These are phyloP conservation scores for Stephania japonica DNA, from an alignment of 164 flowering plant genomes.

Conservation along the genomic window DNA sequence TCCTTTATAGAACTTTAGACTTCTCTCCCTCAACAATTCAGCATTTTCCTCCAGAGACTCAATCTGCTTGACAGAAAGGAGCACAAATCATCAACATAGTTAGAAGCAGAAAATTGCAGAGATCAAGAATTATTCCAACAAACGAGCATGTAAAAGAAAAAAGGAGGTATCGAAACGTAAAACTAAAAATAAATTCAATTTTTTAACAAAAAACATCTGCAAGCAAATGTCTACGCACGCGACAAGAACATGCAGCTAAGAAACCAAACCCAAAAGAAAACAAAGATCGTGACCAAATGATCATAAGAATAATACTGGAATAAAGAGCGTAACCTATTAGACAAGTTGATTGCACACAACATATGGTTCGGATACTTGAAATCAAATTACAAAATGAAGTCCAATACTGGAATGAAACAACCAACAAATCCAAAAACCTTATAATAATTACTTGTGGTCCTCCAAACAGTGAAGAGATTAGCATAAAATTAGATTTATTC, in stretches of 20 bases:
- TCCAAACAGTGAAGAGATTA: neutral
- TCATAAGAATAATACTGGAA: neutral
- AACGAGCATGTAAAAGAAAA: neutral
- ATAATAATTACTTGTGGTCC: neutral
- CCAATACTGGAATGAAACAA: neutral
- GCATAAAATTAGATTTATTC: too few species aligned
- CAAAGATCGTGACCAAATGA: neutral
- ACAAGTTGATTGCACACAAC: neutral
- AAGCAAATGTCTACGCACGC: neutral
- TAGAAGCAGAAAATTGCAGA: neutral
- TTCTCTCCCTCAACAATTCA: slow-evolving; percentile 71
- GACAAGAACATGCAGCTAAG: neutral
- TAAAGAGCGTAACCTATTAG: neutral
- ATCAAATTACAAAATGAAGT: neutral
- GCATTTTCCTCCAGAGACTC: slow-evolving; percentile 81
- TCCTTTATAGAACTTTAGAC: slow-evolving; percentile 84
- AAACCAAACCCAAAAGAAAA: neutral
- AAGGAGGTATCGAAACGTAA: too few species aligned
- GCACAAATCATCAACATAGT: neutral
- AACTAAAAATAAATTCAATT: neutral
- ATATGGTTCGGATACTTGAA: neutral
- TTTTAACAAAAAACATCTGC: neutral
- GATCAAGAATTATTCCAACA: neutral
- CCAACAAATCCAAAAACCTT: neutral
- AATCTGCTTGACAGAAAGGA: slow-evolving; percentile 46